Conservation (phyloP, 2,329 filamentous ascomycete species). For the Pseudonectria buxi region DNA sequence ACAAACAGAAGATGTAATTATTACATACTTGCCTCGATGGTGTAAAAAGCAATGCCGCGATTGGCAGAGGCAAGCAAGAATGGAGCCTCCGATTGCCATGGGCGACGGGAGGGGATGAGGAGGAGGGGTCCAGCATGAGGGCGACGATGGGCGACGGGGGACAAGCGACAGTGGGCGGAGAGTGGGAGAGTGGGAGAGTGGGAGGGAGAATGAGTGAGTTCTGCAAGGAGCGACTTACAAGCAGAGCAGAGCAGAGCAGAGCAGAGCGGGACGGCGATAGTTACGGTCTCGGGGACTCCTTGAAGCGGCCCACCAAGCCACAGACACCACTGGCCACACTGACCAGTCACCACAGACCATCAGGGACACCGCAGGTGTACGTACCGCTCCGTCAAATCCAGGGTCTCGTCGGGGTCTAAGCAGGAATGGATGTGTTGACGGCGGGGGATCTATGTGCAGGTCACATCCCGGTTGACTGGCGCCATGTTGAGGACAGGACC, state of each 20-base stretch:
- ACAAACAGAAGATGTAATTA: too few relatives aligned
- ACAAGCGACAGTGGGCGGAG: conserved; percentile 8
- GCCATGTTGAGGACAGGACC: too few relatives aligned
- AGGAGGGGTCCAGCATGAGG: conserved; percentile 8
- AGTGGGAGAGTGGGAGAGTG: conserved; percentile 6
- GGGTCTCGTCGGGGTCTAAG: too few relatives aligned
- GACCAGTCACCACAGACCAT: too few relatives aligned
- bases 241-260: conserved; percentile 1
- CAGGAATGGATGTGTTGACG: too few relatives aligned
- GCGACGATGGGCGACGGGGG: conserved; percentile 8
- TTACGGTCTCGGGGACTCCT: neutral
- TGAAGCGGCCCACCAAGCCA: neutral
- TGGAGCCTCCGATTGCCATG: conserved; percentile 16
- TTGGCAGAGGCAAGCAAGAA: neutral
- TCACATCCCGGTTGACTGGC: too few relatives aligned
- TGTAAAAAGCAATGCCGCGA: neutral
- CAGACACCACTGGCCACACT: too few relatives aligned
- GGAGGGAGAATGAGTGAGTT: neutral
- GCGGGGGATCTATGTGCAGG: too few relatives aligned
- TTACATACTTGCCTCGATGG: too few relatives aligned
- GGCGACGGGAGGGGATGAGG: conserved; percentile 11
- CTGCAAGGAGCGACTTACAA: neutral
- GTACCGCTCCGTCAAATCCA: too few relatives aligned
- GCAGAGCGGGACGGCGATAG: neutral
- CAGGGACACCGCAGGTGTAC: too few relatives aligned